A percentile compares a stretch with the other conserved stretches of the same genome.
Evolutionary conservation across 148 eudicot genomes (phyloP).

Genomic region (Silene conica): DNA sequence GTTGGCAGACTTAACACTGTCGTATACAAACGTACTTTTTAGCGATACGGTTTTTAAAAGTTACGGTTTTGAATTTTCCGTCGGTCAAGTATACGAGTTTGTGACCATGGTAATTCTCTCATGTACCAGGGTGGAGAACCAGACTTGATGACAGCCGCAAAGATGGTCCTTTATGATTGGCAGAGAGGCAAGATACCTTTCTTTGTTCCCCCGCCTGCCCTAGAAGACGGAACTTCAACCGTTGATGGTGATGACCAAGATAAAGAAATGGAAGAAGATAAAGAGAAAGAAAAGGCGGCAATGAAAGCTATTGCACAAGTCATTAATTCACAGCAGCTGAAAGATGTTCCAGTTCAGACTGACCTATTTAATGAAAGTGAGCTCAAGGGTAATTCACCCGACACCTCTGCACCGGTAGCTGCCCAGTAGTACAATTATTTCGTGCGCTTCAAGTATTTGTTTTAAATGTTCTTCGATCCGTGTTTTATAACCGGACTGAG

Average conservation of each 20-base stretch:
- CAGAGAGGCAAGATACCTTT: conserved; percentile 97
- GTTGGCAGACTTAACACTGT: no score
- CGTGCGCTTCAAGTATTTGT: not conserved
- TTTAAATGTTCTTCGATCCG: not conserved
- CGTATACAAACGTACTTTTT: no score
- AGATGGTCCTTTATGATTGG: conserved; percentile 95
- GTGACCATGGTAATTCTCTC: not conserved
- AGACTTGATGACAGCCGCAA: conserved; percentile 84
- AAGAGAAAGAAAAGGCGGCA: conserved; percentile 45
- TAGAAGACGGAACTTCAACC: conserved; percentile 32
- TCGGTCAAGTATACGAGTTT: not conserved
- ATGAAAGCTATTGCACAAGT: conserved; percentile 69
- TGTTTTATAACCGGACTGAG: not conserved
- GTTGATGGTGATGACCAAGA: conserved; percentile 25
- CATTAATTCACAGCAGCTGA: conserved; percentile 54
- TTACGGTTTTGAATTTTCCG: no score
- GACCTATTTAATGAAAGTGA: conserved; percentile 65
- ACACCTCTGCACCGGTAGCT: conserved; percentile 16
- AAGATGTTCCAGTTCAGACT: conserved; percentile 67
- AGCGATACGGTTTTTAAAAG: no score
- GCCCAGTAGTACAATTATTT: conserved; percentile 6
- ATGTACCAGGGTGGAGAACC: conserved; percentile 89
- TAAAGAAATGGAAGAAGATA: conserved; percentile 17
- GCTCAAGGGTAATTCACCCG: conserved; percentile 46
- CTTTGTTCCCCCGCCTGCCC: conserved; percentile 80